These are phyloP conservation scores for Lichenothelia convexa DNA, from an alignment of 495 filamentous ascomycete species.

Conservation along the genomic window DNA sequence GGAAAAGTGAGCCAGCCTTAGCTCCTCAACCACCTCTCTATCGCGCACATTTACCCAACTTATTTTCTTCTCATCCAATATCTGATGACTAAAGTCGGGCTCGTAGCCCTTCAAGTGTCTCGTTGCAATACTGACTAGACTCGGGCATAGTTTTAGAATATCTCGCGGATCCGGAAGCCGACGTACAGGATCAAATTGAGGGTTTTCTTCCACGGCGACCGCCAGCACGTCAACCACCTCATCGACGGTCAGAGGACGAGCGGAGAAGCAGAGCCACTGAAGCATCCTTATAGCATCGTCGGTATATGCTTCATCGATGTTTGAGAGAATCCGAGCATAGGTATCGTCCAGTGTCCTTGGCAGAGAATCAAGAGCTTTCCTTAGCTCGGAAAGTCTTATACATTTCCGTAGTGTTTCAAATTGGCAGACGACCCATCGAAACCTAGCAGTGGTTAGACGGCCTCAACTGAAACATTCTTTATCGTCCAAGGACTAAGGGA, in stretches of 20 bases:
- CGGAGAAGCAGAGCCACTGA: conserved; percentile 11
- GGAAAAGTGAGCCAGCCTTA: background rate
- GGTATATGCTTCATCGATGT: conserved; percentile 4
- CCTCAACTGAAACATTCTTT: background rate
- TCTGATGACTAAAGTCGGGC: too few relatives aligned
- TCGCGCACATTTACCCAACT: too few relatives aligned
- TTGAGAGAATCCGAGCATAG: conserved; percentile 12
- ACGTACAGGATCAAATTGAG: conserved; percentile 8
- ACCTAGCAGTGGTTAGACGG: conserved; percentile 5
- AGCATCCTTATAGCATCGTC: conserved; percentile 7
- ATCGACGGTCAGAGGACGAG: conserved; percentile 6
- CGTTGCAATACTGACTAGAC: too few relatives aligned
- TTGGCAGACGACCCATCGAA: conserved; percentile 14
- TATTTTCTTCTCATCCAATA: too few relatives aligned
- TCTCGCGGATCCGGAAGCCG: too few relatives aligned
- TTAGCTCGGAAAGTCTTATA: conserved; percentile 2
- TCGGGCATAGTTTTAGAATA: too few relatives aligned
- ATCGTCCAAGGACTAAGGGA: background rate
- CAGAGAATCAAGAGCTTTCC: conserved; percentile 7
- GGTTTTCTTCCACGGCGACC: conserved; percentile 1
- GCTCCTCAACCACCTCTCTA: too few relatives aligned
- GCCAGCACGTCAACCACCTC: conserved; percentile 10
- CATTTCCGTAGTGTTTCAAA: conserved; percentile 8
- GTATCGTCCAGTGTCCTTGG: conserved; percentile 14
- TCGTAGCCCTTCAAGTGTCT: too few relatives aligned